Evolutionary conservation across 2,329 filamentous ascomycete genomes (phyloP).

Genomic region (Fusarium kyushuense): DNA sequence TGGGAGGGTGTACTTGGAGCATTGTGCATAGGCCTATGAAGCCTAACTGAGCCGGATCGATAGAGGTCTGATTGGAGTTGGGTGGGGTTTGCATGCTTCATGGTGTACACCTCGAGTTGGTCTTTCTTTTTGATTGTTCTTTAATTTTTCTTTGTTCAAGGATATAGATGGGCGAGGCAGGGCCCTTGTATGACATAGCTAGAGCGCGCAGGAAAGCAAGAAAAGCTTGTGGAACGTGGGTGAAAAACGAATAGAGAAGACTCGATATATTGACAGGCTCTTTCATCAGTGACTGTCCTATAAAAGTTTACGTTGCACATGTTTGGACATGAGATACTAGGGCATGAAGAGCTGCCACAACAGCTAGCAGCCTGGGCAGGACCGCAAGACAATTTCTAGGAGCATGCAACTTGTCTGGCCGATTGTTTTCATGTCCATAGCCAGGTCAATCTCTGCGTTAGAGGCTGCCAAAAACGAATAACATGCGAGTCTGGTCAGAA

Average conservation of each 20-base stretch:
- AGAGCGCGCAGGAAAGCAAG: conserved; percentile 41
- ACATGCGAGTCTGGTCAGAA: neutral
- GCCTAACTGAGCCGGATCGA: conserved; percentile 48
- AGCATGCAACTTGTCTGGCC: neutral
- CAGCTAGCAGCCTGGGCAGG: neutral
- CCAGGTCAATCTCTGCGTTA: neutral
- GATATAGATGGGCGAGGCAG: conserved; percentile 42
- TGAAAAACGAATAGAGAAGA: conserved; percentile 22
- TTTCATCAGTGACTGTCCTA: neutral
- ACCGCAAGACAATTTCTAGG: too few species aligned
- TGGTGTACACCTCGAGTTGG: conserved; percentile 39
- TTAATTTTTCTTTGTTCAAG: conserved; percentile 42
- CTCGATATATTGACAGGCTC: conserved; percentile 10
- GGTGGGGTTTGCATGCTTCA: conserved; percentile 43
- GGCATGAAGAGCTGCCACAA: neutral
- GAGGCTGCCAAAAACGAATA: neutral
- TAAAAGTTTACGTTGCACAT: neutral
- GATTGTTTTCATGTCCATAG: neutral
- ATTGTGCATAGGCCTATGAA: conserved; percentile 45
- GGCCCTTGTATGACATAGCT: conserved; percentile 44
- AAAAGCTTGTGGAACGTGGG: conserved; percentile 11
- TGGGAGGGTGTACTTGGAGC: conserved; percentile 49
- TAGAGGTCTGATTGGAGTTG: conserved; percentile 49
- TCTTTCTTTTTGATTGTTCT: conserved; percentile 38
- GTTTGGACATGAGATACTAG: neutral